phyloP scores from a whole-genome alignment of 768 basidiomycete species.

The Suillus sp. region DNA sequence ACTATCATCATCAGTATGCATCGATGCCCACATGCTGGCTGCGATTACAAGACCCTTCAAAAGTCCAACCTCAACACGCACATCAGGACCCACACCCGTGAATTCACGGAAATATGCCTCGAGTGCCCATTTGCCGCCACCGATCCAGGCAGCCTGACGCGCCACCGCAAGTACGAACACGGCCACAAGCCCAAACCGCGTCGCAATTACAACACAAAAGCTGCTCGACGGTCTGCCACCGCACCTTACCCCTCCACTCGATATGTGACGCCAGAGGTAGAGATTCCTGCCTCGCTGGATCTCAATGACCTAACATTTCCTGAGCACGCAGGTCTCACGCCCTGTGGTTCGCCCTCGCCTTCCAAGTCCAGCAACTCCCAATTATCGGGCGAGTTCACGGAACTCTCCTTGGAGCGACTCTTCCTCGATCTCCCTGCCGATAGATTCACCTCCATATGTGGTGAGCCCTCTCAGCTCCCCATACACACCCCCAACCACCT shows the following conservation, averaged over 20 bases:
- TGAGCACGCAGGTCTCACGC: background rate
- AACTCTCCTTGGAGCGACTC: conserved; percentile 4
- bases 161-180: conserved; percentile 24
- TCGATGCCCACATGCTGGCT: conserved; percentile 24
- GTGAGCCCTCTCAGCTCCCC: background rate
- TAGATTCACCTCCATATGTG: background rate
- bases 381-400: background rate
- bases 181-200: conserved; percentile 20
- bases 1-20: conserved; percentile 23
- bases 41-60: conserved; percentile 29
- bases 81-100: conserved; percentile 25
- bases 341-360: background rate
- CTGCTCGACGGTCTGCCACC: conserved; percentile 4
- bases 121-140: conserved; percentile 19
- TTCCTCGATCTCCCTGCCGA: background rate
- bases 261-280: background rate
- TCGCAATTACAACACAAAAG: background rate
- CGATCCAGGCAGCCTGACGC: conserved; percentile 28
- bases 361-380: background rate
- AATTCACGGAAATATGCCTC: conserved; percentile 20
- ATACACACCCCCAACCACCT: background rate
- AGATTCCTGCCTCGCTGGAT: conserved; percentile 1
- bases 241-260: conserved; percentile 13
- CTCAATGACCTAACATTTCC: conserved; percentile 2
- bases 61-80: conserved; percentile 31